A percentile compares a stretch with the other conserved stretches of the same genome.
Evolutionary conservation across 371 early-diverging fungal genomes (phyloP).

Genomic region (Entomophthora muscae): DNA sequence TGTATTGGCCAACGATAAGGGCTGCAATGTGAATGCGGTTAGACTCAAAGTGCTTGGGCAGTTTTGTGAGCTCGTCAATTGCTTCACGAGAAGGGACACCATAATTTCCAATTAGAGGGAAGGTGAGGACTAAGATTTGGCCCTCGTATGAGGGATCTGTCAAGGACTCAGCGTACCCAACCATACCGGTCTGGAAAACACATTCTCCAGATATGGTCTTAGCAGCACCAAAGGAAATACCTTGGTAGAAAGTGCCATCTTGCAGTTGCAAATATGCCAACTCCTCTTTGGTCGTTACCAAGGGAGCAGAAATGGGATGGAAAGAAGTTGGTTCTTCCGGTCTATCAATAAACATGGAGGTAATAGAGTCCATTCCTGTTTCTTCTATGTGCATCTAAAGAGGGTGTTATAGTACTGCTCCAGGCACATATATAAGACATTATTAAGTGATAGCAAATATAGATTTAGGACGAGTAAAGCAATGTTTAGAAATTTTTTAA

Average conservation of each 20-base stretch:
- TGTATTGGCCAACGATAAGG: conserved; percentile 77
- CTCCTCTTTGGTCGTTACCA: conserved; percentile 22
- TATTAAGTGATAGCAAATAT: too few species aligned
- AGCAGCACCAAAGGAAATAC: conserved; percentile 81
- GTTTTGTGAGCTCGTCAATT: conserved; percentile 51
- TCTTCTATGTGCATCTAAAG: too few species aligned
- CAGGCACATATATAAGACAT: too few species aligned
- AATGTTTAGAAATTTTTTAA: too few species aligned
- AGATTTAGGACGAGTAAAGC: too few species aligned
- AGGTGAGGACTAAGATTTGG: conserved; percentile 90
- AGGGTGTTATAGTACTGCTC: too few species aligned
- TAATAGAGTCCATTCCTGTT: not conserved
- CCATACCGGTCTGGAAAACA: conserved; percentile 95
- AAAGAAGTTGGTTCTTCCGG: conserved; percentile 5
- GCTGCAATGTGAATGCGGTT: conserved; percentile 77
- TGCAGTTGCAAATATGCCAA: conserved; percentile 54
- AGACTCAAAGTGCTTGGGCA: conserved; percentile 83
- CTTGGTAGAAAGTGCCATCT: conserved; percentile 74
- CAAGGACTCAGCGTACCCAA: conserved; percentile 87
- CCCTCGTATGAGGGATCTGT: conserved; percentile 92
- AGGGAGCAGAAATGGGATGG: conserved; percentile 31
- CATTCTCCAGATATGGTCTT: conserved; percentile 84
- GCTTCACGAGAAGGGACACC: conserved; percentile 77
- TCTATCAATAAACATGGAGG: not conserved
- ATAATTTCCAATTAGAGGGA: conserved; percentile 88